phyloP scores from a whole-genome alignment of 1,139 yeast genomes.

The Diutina siamensis region DNA sequence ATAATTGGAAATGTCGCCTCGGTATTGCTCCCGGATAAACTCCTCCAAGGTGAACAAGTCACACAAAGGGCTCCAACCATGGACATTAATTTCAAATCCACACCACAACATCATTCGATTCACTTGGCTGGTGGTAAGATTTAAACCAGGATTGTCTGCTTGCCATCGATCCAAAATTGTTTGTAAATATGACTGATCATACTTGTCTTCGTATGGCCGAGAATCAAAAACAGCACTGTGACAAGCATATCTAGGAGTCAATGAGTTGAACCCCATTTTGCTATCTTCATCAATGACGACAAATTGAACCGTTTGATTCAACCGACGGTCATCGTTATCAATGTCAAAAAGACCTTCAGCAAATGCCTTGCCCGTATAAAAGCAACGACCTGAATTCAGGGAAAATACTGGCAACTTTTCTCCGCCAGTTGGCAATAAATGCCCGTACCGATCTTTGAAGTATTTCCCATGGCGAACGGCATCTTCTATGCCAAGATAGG shows the following conservation, averaged over 20 bases:
- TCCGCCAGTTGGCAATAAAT: constrained; percentile 14
- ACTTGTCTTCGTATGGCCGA: constrained; percentile 12
- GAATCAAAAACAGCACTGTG: constrained; percentile 10
- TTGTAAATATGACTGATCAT: constrained; percentile 17
- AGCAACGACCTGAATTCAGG: constrained; percentile 21
- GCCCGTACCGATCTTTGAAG: constrained; percentile 23
- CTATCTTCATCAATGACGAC: constrained; percentile 25
- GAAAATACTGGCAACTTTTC: constrained; percentile 24
- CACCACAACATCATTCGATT: constrained; percentile 30
- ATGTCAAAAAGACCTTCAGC: constrained; percentile 27
- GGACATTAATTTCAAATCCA: constrained; percentile 34
- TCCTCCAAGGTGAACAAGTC: constrained; percentile 40
- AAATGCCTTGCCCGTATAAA: constrained; percentile 44
- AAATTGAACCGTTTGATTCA: constrained; percentile 27
- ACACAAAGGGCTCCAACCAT: constrained; percentile 39
- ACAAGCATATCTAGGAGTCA: constrained; percentile 22
- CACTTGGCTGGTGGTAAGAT: constrained; percentile 26
- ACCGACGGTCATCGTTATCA: constrained; percentile 27
- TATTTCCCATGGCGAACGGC: constrained; percentile 24
- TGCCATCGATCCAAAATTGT: constrained; percentile 21
- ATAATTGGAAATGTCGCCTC: constrained; percentile 32
- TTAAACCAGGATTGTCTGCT: background rate
- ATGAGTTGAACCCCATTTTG: constrained; percentile 19
- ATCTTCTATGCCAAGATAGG: constrained; percentile 21
- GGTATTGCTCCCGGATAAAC: constrained; percentile 31